Base-by-base conservation (phyloP, 345 rosid genomes). In the Salix suchowensis region DNA sequence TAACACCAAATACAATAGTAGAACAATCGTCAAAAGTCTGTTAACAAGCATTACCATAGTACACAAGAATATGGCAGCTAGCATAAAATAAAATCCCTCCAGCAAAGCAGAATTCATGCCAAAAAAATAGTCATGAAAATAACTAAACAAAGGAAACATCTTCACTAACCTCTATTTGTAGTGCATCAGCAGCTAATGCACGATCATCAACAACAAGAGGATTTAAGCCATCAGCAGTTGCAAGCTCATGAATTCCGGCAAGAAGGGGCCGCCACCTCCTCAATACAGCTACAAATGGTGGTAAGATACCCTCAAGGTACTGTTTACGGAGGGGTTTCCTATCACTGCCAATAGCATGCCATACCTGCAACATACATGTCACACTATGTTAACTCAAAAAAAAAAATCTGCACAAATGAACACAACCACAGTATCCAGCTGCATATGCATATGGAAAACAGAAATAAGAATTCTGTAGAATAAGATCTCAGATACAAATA, bases 241-340 rank as follows among this genome's bases (percentile, higher is more conserved):
- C 96, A 84, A 96, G 98, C 85, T 96, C 99, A 88, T 91, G 97
- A 87, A 94, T 94, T 75, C 95, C 95, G 67, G 99, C 97, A 77
- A 96, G 85, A 86, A 92, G 91, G 16, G 98, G 99, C 73, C 98
- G 86, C 99, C 99, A 96, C 85, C 98, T 91, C 84, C 99, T 88
- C 83, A 96, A 86, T 24, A 94, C 91, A 76, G 99, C 98, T 82
- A 96, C 91, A 88, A 94, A 94, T 72, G 98, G 99, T 40, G 99
- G 99, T 79, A 96, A 75, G 76, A 96, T 92, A 68, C 92, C 92
- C 83, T 96, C 97, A 79, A 94, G 91, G 85, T 94, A 96, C 81
- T 88, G 97, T 84, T 90, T 92, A 65, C 99, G 93, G 76, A 96
- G 91, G 79, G 95, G 87, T 83, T 85, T 88, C 86, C 90, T 82